A percentile compares a stretch with the other conserved stretches of the same genome.
These are phyloP conservation scores for Diophrys sp. DNA, from an alignment of 73 alveolate species.

Conservation along the genomic window DNA sequence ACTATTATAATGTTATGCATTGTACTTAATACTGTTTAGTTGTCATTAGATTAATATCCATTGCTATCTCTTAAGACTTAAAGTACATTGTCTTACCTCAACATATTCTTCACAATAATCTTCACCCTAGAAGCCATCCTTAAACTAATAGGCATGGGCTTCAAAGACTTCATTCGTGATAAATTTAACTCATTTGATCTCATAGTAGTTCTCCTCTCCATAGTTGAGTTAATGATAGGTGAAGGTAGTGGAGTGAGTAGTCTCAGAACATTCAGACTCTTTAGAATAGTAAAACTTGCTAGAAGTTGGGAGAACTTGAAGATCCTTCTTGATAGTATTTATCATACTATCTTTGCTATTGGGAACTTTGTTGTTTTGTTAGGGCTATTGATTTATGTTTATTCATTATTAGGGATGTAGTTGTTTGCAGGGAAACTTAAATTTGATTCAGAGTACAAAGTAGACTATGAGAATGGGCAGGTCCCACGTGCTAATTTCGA, in stretches of 20 bases:
- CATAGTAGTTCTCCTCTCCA: constrained; percentile 43
- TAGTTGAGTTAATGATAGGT: constrained; percentile 29
- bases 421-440: constrained; percentile 31
- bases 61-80: neutral
- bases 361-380: constrained; percentile 12
- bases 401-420: constrained; percentile 53
- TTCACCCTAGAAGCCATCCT: constrained; percentile 63
- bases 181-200: constrained; percentile 68
- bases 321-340: constrained; percentile 18
- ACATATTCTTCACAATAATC: constrained; percentile 31
- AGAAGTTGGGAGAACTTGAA: constrained; percentile 16
- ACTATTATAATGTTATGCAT: constrained; percentile 24
- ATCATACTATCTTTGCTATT: constrained; percentile 3
- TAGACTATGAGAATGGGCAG: constrained; percentile 13
- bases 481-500: constrained; percentile 27
- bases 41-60: constrained; percentile 52
- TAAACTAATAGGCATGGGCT: constrained; percentile 72
- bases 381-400: constrained; percentile 9
- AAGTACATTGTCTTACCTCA: constrained; percentile 2
- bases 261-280: constrained; percentile 10
- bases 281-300: constrained; percentile 16
- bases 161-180: constrained; percentile 60
- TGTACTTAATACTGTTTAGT: constrained; percentile 46
- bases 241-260: constrained; percentile 9
- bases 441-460: constrained; percentile 8